Base-by-base conservation (phyloP, 2,329 filamentous ascomycete species). In the Cladosporium sp. region DNA sequence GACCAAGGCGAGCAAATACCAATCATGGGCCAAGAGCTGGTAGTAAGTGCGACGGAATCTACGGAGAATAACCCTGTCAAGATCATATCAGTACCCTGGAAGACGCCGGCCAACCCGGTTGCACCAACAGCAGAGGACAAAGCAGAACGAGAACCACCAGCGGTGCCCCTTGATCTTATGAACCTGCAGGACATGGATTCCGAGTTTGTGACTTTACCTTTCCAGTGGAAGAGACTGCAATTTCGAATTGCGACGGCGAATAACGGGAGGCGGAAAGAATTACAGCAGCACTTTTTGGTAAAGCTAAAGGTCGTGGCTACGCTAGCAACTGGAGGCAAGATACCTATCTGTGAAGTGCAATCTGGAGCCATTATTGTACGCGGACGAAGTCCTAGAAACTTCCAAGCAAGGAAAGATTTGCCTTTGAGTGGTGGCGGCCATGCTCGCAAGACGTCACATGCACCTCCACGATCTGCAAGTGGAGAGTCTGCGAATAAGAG, bases 81-180 rank as follows among this genome's bases (percentile, higher is more conserved):
- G 67, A 87, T 97, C 62, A 97, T 97, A 63, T 94, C 94, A 7
- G 96, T 97, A 60, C 93, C 93, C 1, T 97, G 93, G 93, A 97
- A 97, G 79, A 97, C 92, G 1, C 92, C 92, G 1, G 90, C 89
- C 28, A 90, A 89, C 52, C 66, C 67, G 5, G 67, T 61, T 39
- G 90, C 88, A 74, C 85, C 87, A 3, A 82, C 85, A n/a, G 69
- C 72, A 34, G 80, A 85, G 65, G 82, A 86, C 63, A 88, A 87
- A 71, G 77, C 80, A 0, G 93, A 97, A 71, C 92, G 93, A 70
- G 93, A 97, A 72, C 93, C 93, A 5, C 85, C 89, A 0, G 84
- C 90, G 1, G 86, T 96, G 60, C 90, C 90, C 1, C 76, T 97
- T 62, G 84, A 87, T 67, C 78, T 83, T 55, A 82, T 83, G 71